A percentile compares a stretch with the other conserved stretches of the same genome.
phyloP scores from a whole-genome alignment of 2,329 filamentous ascomycete species.

The Metarhizium sp. region DNA sequence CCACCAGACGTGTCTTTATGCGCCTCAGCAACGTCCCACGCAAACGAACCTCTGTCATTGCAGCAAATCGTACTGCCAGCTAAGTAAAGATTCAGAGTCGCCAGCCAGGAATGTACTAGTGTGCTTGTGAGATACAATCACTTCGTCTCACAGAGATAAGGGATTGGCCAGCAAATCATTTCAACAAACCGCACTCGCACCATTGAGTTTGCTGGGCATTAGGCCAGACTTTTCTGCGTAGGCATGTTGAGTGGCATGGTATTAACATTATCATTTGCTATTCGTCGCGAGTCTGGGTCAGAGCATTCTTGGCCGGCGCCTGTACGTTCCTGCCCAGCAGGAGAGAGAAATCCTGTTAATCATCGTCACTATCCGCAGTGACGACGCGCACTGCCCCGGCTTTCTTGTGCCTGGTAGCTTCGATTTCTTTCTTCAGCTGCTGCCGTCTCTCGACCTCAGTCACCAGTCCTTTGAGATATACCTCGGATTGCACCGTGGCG shows the following conservation, averaged over 20 bases:
- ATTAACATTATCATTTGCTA: too few species aligned
- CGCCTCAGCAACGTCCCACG: background rate
- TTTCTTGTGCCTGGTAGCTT: slow-evolving; percentile 32
- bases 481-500: slow-evolving; percentile 72
- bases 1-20: background rate
- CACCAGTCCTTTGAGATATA: slow-evolving; percentile 72
- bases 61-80: background rate
- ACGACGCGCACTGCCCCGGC: slow-evolving; percentile 36
- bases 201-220: too few species aligned
- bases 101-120: background rate
- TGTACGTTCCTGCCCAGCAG: background rate
- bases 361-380: slow-evolving; percentile 25
- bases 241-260: too few species aligned
- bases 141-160: background rate
- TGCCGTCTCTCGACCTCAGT: slow-evolving; percentile 57
- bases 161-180: background rate
- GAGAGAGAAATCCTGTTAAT: slow-evolving; percentile 16
- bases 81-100: background rate
- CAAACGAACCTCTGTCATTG: background rate
- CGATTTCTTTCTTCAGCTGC: slow-evolving; percentile 29
- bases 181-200: background rate
- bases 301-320: too few species aligned
- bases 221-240: too few species aligned
- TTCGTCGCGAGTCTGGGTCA: too few species aligned
- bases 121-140: background rate